Percentiles rank a stretch among this genome's conserved stretches.
Evolutionary conservation across 208 protist species (phyloP).

Genomic region (Trypanosoma mega): DNA sequence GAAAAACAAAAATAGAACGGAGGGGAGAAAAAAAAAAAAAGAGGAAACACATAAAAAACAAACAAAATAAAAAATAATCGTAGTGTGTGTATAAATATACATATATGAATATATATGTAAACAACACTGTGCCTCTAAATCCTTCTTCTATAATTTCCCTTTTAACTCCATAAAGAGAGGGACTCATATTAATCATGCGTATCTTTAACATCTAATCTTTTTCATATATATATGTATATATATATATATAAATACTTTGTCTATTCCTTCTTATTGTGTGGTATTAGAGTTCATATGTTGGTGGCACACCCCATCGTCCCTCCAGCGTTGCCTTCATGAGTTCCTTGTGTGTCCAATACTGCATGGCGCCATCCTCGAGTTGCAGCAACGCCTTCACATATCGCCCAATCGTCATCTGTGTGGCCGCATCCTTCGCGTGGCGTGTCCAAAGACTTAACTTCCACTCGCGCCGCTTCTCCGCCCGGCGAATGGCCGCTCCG

Average conservation of each 20-base stretch:
- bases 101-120: background rate
- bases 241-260: background rate
- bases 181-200: too few relatives aligned
- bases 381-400: constrained; percentile 57
- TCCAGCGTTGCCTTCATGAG: constrained; percentile 77
- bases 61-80: background rate
- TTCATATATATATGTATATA: too few relatives aligned
- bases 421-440: constrained; percentile 54
- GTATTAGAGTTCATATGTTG: constrained; percentile 49
- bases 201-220: too few relatives aligned
- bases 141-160: too few relatives aligned
- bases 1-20: too few relatives aligned
- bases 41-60: background rate
- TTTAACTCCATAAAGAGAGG: too few relatives aligned
- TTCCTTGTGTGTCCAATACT: constrained; percentile 69
- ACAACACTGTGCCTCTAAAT: too few relatives aligned
- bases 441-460: constrained; percentile 88
- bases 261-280: background rate
- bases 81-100: background rate
- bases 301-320: constrained; percentile 21
- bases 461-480: constrained; percentile 56
- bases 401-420: constrained; percentile 62
- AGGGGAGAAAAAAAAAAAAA: constrained; percentile 7
- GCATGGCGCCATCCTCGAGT: constrained; percentile 37
- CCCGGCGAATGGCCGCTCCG: constrained; percentile 66